A percentile compares a stretch with the other conserved stretches of the same genome.
Evolutionary conservation across 2,329 filamentous ascomycete genomes (phyloP).

Genomic region (Keithomyces neogunnii): DNA sequence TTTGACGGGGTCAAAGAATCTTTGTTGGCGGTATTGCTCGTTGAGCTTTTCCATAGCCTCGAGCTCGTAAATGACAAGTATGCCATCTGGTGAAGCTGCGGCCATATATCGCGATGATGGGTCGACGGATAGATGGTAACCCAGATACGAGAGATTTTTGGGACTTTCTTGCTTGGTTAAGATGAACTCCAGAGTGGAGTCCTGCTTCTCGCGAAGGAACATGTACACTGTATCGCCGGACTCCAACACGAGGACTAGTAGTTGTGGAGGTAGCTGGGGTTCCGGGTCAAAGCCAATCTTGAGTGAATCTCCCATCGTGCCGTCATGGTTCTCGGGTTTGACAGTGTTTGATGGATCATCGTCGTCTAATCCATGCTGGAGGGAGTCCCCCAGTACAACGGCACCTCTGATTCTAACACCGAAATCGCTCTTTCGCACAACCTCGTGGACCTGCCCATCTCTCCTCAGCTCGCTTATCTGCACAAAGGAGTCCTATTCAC

Average conservation of each 20-base stretch:
- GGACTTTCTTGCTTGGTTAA: constrained; percentile 51
- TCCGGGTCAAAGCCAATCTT: constrained; percentile 5
- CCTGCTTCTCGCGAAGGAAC: constrained; percentile 44
- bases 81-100: constrained; percentile 59
- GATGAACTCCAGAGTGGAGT: constrained; percentile 49
- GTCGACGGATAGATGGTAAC: constrained; percentile 66
- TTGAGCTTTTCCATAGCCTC: constrained; percentile 45
- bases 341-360: constrained; percentile 16
- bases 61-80: constrained; percentile 65
- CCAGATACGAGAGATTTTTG: constrained; percentile 48
- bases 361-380: constrained; percentile 28
- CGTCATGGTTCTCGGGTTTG: constrained; percentile 32
- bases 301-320: constrained; percentile 24
- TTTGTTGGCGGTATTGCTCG: constrained; percentile 35
- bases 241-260: constrained; percentile 69
- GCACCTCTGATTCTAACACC: constrained; percentile 71
- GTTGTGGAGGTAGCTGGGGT: constrained; percentile 58
- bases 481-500: constrained; percentile 60
- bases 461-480: constrained; percentile 68
- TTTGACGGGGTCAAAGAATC: constrained; percentile 51
- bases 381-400: constrained; percentile 57
- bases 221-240: constrained; percentile 69
- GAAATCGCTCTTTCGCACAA: constrained; percentile 75
- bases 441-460: constrained; percentile 62
- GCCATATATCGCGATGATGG: constrained; percentile 62